Evolutionary conservation across 345 rosid species (phyloP), one percentile per base, ranked within the genome.

Genomic region (Lepidium africanum): DNA sequence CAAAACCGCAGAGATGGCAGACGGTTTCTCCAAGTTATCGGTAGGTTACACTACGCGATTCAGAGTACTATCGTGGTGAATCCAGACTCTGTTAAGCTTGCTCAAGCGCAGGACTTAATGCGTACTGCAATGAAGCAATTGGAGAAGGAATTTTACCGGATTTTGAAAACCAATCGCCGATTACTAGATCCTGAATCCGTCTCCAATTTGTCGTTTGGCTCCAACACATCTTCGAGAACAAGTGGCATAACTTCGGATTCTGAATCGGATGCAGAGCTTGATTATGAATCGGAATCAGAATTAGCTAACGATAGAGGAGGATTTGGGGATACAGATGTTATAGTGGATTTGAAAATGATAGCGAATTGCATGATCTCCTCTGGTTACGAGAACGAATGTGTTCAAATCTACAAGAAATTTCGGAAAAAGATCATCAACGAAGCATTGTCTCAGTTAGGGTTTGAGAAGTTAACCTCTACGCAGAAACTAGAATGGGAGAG

Each of bases 331-430:
- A 13, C 62, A 9, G 78, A 78, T 1, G 82, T 76, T 9, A 46
- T 83, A 69, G 70, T 65, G 7, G 93, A 92, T 63, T 65, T 92
- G 73, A 90, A 79, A 56, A 75, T 82, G 30, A 88, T 92, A 10
- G 88, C 93, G 0, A 86, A 82, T 9, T 85, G 90, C 72, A 90
- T 92, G 97, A 85, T 88, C 39, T 65, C 82, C 0, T 53, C 80
- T 2, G 98, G 98, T 0, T 88, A 88, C 58, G 81, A 77, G 3
- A 88, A 82, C 41, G 96, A 92, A 60, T 92, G 98, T 47, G 78
- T 80, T 12, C 82, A 76, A 60, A 75, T 88, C 32, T 92, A 90
- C 56, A 85, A 79, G 57, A 64, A 81, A 23, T 53, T 78, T 2
- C 70, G 97, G 4, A 86, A 78, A 65, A 88, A 94, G 43, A 74